Conservation (phyloP, 148 eudicot species). For the Chenopodium formosanum region DNA sequence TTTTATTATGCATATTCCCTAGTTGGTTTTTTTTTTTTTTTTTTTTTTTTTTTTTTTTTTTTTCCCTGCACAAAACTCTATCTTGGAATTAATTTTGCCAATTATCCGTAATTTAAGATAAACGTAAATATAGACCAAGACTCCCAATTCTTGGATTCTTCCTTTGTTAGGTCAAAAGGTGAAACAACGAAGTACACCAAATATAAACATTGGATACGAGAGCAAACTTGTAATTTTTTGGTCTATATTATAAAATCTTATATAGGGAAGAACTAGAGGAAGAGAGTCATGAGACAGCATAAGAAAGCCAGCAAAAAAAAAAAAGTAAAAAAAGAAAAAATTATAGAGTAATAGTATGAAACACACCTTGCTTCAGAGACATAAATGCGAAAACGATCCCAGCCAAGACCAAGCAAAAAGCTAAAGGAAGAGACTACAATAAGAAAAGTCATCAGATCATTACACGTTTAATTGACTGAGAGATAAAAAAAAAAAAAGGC, state of each 20-base stretch:
- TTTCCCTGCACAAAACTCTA: not conserved
- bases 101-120: too few species aligned
- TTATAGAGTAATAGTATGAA: not conserved
- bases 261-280: not conserved
- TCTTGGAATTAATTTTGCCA: not conserved
- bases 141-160: not conserved
- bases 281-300: not conserved
- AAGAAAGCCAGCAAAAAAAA: not conserved
- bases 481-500: not conserved
- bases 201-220: not conserved
- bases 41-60: not conserved
- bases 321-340: too few species aligned
- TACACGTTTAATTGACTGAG: conserved; percentile 5
- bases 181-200: not conserved
- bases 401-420: conserved; percentile 47
- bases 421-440: conserved; percentile 81
- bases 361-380: conserved; percentile 78
- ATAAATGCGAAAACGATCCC: conserved; percentile 61
- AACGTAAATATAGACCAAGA: not conserved
- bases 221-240: not conserved
- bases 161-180: not conserved
- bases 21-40: not conserved
- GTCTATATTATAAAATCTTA: not conserved
- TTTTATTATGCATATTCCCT: not conserved
- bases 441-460: conserved; percentile 15